phyloP scores from a whole-genome alignment of 192 early-diverging fungal species.

The Obelidium mucronatum region DNA sequence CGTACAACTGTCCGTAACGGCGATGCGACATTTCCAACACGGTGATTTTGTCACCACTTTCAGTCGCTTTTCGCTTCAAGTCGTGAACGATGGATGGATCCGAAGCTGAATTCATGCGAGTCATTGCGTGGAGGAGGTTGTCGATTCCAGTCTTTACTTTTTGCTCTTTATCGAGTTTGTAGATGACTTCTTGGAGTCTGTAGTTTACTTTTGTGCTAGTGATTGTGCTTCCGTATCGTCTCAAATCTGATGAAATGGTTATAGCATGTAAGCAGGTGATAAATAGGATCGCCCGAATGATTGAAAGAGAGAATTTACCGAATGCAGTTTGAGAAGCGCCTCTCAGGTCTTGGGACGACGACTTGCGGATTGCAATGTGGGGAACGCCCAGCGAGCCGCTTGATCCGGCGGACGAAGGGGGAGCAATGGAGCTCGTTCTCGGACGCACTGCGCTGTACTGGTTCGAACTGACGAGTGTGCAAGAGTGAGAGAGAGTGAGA shows the following conservation, averaged over 20 bases:
- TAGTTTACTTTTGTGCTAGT: slow-evolving; percentile 61
- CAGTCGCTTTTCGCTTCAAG: slow-evolving; percentile 48
- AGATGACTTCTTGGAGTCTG: slow-evolving; percentile 87
- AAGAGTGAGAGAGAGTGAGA: too few species aligned
- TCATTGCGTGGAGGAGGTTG: slow-evolving; percentile 55
- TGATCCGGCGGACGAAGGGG: not conserved
- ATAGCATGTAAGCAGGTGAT: too few species aligned
- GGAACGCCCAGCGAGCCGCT: not conserved
- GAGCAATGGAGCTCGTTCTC: not conserved
- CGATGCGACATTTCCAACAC: slow-evolving; percentile 65
- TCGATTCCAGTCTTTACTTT: slow-evolving; percentile 84
- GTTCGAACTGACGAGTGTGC: too few species aligned
- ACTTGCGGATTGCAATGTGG: slow-evolving; percentile 31
- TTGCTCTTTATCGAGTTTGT: slow-evolving; percentile 93
- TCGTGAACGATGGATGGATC: slow-evolving; percentile 31
- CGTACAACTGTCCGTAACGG: slow-evolving; percentile 84
- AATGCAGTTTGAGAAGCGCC: slow-evolving; percentile 33
- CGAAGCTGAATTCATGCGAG: not conserved
- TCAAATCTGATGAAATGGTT: slow-evolving; percentile 35
- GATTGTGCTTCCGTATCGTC: slow-evolving; percentile 47
- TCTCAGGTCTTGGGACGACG: not conserved
- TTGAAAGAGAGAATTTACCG: too few species aligned
- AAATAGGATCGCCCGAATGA: too few species aligned
- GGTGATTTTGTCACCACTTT: slow-evolving; percentile 45
- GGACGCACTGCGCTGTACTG: not conserved